These are phyloP conservation scores for Globisporangium yorkense DNA, from an alignment of 352 stramenopile genomes.

Conservation along the genomic window DNA sequence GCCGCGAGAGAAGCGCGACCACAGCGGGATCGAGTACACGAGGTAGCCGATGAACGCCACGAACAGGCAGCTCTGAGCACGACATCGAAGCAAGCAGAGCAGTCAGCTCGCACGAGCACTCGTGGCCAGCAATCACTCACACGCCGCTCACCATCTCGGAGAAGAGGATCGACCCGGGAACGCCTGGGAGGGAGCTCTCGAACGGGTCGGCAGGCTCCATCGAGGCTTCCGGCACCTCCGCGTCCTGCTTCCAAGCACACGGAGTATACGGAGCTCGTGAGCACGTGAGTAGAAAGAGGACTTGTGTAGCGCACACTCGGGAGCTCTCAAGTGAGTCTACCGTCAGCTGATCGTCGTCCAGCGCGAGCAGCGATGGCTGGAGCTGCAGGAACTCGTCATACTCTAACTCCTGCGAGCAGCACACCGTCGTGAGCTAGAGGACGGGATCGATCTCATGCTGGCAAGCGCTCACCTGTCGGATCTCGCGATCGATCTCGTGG, in stretches of 20 bases:
- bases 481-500: background rate
- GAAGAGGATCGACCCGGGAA: slow-evolving; percentile 37
- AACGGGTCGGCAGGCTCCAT: slow-evolving; percentile 6
- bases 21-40: slow-evolving; percentile 46
- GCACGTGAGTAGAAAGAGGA: background rate
- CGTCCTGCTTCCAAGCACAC: background rate
- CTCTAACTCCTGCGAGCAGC: slow-evolving; percentile 4
- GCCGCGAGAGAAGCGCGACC: slow-evolving; percentile 41
- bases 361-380: background rate
- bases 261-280: too few species aligned
- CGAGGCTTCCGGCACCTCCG: slow-evolving; percentile 4
- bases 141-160: slow-evolving; percentile 26
- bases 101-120: background rate
- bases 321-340: background rate
- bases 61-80: slow-evolving; percentile 45
- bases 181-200: slow-evolving; percentile 19
- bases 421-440: background rate
- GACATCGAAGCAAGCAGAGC: background rate
- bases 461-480: background rate
- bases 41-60: slow-evolving; percentile 59
- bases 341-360: background rate
- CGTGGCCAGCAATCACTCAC: background rate
- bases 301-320: background rate
- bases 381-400: slow-evolving; percentile 26
- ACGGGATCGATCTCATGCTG: background rate